Evolutionary conservation across 495 filamentous ascomycete genomes (phyloP), one percentile per base, ranked within the genome.

Genomic region (Trichoderma orchidacearum): DNA sequence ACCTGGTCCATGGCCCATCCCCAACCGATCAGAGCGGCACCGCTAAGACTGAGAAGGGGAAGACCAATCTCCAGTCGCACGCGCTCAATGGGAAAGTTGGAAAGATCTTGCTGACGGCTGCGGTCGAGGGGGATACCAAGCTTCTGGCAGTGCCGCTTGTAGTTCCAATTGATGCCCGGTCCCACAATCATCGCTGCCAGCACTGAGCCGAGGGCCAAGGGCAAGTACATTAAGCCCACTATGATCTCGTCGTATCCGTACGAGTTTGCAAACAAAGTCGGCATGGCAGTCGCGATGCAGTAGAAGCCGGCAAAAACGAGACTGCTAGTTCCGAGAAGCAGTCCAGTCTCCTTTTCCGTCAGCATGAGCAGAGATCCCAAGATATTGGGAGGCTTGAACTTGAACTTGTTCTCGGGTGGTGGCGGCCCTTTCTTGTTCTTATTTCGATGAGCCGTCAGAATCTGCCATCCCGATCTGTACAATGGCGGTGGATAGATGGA

Each of bases 291-390:
- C 28, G 73, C 71, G 58, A 85, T 72, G 64, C 77, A 73, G 63
- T 85, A 85, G 64, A 84, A 85, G 1, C 78, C 75, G 2, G 79
- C 75, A 57, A 81, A 81, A 27, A 85, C 68, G 5, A 87, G 58
- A 17, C 73, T 72, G 55, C 78, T 76, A 57, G 74, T 81, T 15
- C 72, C 62, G 6, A 86, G 77, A 18, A 88, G 65, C 25, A 85
- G 66, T 8, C 72, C 72, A 17, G 80, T 77, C 57, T 86, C 81
- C 62, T 80, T 81, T 55, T 87, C 75, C 31, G 74, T 68, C 0
- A 87, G 69, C 18, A 89, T 76, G 6, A 68, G 63, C 0, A 90
- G 67, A 0, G 83, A 84, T 3, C 73, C 64, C 17, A 85, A 61
- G 0, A 85, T 77, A 56, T 89, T 85, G 0, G 84, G 84, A 38